phyloP scores from a whole-genome alignment of 179 eudicot genomes.

The Amaranthus tricolor region DNA sequence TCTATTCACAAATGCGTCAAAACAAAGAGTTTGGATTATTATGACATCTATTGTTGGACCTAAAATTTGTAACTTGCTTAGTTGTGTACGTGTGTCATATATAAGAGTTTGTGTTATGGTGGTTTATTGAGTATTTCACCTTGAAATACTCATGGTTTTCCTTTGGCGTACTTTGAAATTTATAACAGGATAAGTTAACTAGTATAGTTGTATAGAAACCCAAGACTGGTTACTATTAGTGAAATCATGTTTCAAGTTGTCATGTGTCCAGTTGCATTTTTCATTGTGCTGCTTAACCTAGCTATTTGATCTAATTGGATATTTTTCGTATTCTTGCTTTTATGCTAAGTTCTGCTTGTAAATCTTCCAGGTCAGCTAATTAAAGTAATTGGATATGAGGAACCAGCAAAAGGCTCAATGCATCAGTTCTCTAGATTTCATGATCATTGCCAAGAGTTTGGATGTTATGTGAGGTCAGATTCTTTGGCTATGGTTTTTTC shows the following conservation, averaged over 20 bases:
- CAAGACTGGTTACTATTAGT: neutral
- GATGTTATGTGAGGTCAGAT: constrained; percentile 63
- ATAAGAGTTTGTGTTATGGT: too few species aligned
- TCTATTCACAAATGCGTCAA: neutral
- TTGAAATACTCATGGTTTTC: neutral
- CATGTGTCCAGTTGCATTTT: neutral
- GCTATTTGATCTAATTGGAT: constrained; percentile 4
- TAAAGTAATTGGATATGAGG: constrained; percentile 45
- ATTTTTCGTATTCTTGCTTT: neutral
- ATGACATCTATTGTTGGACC: neutral
- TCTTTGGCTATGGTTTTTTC: neutral
- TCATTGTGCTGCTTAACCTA: neutral
- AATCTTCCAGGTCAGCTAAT: constrained; percentile 46
- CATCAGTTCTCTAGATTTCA: constrained; percentile 48
- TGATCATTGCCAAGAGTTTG: constrained; percentile 66
- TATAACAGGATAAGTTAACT: neutral
- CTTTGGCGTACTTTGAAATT: neutral
- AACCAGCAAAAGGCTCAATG: constrained; percentile 26
- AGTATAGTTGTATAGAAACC: neutral
- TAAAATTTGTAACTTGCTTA: constrained; percentile 10
- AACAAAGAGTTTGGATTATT: neutral
- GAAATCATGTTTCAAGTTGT: neutral
- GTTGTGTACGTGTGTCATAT: neutral
- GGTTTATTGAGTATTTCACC: neutral
- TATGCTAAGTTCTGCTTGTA: constrained; percentile 8